phyloP scores from a whole-genome alignment of 2,329 filamentous ascomycete genomes.

The Monilinia vaccinii-corymbosi region DNA sequence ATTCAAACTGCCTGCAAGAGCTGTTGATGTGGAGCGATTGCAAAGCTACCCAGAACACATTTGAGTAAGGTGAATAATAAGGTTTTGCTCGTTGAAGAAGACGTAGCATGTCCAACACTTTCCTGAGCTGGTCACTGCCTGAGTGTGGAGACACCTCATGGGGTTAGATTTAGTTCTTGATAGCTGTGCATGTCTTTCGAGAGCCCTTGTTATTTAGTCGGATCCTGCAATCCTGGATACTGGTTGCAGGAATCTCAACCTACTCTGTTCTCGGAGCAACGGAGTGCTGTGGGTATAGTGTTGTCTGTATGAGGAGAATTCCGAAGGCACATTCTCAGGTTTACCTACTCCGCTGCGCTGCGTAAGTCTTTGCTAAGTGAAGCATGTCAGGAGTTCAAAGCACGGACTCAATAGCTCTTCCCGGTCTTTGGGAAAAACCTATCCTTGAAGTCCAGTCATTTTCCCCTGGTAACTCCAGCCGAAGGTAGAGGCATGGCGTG shows the following conservation, averaged over 20 bases:
- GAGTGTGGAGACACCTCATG: background rate
- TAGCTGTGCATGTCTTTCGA: background rate
- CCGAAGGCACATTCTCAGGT: slow-evolving; percentile 2
- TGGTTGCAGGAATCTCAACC: background rate
- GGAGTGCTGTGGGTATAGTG: slow-evolving; percentile 1
- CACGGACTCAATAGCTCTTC: slow-evolving; percentile 1
- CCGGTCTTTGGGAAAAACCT: background rate
- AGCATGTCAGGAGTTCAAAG: background rate
- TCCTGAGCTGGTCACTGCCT: background rate
- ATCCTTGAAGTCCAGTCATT: slow-evolving; percentile 1
- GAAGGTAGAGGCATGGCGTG: background rate
- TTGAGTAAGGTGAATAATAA: background rate
- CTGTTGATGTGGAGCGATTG: slow-evolving; percentile 2
- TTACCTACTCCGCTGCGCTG: slow-evolving; percentile 1
- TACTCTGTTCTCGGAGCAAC: slow-evolving; percentile 1
- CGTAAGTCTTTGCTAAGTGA: slow-evolving; percentile 3
- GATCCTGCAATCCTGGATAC: background rate
- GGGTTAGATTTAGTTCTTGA: background rate
- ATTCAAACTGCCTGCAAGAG: background rate
- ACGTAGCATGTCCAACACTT: background rate
- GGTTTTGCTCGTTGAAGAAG: background rate
- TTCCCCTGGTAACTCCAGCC: background rate
- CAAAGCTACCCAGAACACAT: background rate
- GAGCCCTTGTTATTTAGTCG: background rate
- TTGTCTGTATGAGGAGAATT: slow-evolving; percentile 7